A percentile compares a stretch with the other conserved stretches of the same genome.
Conservation (phyloP, 306 rosid genomes). For the Vicia villosa region DNA sequence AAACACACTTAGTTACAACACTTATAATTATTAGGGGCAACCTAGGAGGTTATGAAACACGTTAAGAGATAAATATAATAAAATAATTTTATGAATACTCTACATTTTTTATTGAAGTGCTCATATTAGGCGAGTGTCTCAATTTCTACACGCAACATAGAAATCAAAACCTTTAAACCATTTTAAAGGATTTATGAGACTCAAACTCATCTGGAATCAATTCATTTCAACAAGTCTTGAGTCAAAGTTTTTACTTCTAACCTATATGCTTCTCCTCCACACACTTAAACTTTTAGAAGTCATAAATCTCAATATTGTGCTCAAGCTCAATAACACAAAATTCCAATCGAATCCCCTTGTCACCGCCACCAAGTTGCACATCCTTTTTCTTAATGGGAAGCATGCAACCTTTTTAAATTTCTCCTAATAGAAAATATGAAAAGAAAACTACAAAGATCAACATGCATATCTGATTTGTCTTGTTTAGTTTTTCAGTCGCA, state of each 20-base stretch:
- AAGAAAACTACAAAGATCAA: constrained; percentile 25
- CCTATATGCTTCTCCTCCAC: background rate
- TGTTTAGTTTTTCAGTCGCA: constrained; percentile 33
- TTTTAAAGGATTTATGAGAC: too few relatives aligned
- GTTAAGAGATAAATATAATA: too few relatives aligned
- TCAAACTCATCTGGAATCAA: too few relatives aligned
- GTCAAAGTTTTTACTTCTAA: background rate
- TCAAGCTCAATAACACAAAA: background rate
- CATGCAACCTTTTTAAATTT: constrained; percentile 25
- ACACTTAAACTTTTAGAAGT: background rate
- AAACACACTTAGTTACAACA: too few relatives aligned
- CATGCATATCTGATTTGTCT: constrained; percentile 23
- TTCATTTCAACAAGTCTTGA: background rate
- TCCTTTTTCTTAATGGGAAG: constrained; percentile 35
- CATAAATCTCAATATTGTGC: constrained; percentile 5
- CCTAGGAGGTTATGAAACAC: too few relatives aligned
- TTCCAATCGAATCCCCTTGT: constrained; percentile 11
- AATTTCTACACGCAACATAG: too few relatives aligned
- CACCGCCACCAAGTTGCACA: constrained; percentile 29
- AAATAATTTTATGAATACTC: too few relatives aligned
- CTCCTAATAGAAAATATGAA: background rate
- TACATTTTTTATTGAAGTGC: too few relatives aligned
- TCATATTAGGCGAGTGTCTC: too few relatives aligned
- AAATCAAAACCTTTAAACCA: too few relatives aligned
- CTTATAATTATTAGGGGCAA: too few relatives aligned